These are phyloP conservation scores for Penicillium waksmanii DNA, from an alignment of 495 filamentous ascomycete species.

Conservation along the genomic window DNA sequence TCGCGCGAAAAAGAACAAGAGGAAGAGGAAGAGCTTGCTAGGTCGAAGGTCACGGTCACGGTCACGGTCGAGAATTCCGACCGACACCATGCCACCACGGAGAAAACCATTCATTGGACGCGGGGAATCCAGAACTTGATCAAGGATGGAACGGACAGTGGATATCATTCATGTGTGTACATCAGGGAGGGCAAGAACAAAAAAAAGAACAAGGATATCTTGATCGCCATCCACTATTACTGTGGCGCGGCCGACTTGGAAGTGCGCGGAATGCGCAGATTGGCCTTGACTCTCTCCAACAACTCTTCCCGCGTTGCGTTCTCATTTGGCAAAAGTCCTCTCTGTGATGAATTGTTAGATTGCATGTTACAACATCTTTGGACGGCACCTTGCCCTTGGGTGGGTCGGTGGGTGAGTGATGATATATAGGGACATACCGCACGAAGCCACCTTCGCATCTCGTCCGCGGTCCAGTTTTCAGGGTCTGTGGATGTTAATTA, in stretches of 20 bases:
- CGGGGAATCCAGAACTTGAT: background rate
- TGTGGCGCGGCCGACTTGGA: constrained; percentile 16
- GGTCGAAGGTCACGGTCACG: background rate
- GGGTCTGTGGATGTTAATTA: constrained; percentile 52
- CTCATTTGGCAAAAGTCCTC: constrained; percentile 69
- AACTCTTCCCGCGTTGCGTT: constrained; percentile 74
- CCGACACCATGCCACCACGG: too few species aligned
- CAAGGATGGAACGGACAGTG: background rate
- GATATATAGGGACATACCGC: constrained; percentile 56
- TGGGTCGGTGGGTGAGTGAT: background rate
- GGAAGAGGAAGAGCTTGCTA: background rate
- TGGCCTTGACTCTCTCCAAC: constrained; percentile 77
- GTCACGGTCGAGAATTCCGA: background rate
- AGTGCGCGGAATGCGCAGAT: constrained; percentile 60
- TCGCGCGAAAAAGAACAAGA: background rate
- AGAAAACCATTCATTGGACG: background rate
- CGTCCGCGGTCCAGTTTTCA: constrained; percentile 70
- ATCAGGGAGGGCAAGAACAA: background rate
- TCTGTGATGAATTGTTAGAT: constrained; percentile 49
- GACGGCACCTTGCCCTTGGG: background rate
- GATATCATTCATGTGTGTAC: background rate
- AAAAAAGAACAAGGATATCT: background rate
- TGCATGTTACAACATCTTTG: background rate
- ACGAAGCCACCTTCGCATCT: constrained; percentile 74
- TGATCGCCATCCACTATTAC: constrained; percentile 8